A percentile compares a stretch with the other conserved stretches of the same genome.
Evolutionary conservation across 2,329 filamentous ascomycete species (phyloP).

Genomic region (Cytospora piceae): DNA sequence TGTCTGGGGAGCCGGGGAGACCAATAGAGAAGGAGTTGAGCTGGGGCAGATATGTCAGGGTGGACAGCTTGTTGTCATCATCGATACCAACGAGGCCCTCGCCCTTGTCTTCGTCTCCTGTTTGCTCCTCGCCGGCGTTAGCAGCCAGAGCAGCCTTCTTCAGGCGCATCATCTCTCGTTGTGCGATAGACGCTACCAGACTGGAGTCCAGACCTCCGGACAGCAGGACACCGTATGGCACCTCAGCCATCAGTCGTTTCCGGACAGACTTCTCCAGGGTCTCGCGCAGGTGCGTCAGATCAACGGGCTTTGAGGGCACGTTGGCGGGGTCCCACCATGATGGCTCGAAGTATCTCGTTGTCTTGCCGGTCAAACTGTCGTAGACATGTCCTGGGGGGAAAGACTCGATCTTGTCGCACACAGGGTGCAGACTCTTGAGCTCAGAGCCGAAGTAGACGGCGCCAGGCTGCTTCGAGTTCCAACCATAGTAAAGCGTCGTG

Average conservation of each 20-base stretch:
- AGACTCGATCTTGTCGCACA: slow-evolving; percentile 92
- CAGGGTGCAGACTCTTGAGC: slow-evolving; percentile 87
- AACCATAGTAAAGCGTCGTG: slow-evolving; percentile 96
- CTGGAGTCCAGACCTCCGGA: slow-evolving; percentile 96
- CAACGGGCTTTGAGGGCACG: slow-evolving; percentile 78
- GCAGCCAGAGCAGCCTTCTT: slow-evolving; percentile 65
- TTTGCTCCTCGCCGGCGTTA: slow-evolving; percentile 45
- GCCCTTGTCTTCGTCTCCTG: slow-evolving; percentile 60
- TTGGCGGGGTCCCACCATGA: slow-evolving; percentile 86
- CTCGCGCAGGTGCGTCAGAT: slow-evolving; percentile 80
- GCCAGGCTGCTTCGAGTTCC: slow-evolving; percentile 79
- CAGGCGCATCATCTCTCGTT: slow-evolving; percentile 83
- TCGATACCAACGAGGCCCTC: slow-evolving; percentile 91
- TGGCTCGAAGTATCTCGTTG: slow-evolving; percentile 88
- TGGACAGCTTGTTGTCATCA: slow-evolving; percentile 85
- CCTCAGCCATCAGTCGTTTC: slow-evolving; percentile 98
- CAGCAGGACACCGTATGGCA: slow-evolving; percentile 93
- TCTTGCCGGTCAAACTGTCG: slow-evolving; percentile 86
- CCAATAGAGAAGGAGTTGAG: slow-evolving; percentile 99
- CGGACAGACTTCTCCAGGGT: slow-evolving; percentile 88
- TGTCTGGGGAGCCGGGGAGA: slow-evolving; percentile 89
- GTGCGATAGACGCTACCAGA: slow-evolving; percentile 91
- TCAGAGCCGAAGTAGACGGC: slow-evolving; percentile 96
- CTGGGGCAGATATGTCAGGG: slow-evolving; percentile 88
- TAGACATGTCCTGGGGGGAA: slow-evolving; percentile 97